These are phyloP conservation scores for Digitaria exilis DNA, from an alignment of 202 grass and related monocot genomes.

Conservation along the genomic window DNA sequence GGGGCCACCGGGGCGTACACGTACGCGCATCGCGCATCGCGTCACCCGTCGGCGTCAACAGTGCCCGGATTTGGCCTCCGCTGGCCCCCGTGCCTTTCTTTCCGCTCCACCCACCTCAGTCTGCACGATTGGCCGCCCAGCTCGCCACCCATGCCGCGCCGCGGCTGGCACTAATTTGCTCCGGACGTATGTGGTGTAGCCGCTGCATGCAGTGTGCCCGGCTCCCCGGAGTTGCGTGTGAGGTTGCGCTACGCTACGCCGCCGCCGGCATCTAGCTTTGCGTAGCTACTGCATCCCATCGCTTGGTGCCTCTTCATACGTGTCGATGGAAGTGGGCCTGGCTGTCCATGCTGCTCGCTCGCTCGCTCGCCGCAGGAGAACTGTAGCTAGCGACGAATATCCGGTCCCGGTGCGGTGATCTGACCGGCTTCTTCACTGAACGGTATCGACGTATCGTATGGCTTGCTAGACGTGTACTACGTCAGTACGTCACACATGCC, in stretches of 20 bases:
- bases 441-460: too few species aligned
- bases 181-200: too few species aligned
- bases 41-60: constrained; percentile 45
- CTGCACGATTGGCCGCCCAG: not conserved
- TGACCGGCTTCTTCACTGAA: not conserved
- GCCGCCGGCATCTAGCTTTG: constrained; percentile 12
- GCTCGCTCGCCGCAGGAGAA: not conserved
- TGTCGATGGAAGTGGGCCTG: not conserved
- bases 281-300: not conserved
- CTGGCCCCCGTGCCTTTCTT: not conserved
- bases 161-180: too few species aligned
- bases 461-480: not conserved
- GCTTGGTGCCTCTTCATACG: not conserved
- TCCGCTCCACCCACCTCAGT: constrained; percentile 1
- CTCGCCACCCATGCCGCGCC: not conserved
- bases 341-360: not conserved
- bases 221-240: constrained; percentile 38
- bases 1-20: not conserved
- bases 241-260: not conserved
- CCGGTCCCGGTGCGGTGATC: not conserved
- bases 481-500: not conserved
- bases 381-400: not conserved
- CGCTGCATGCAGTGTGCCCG: too few species aligned
- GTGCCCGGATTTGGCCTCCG: constrained; percentile 26
- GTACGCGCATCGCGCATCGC: constrained; percentile 15